These are phyloP conservation scores for Emericellopsis atlantica DNA, from an alignment of 2,329 filamentous ascomycete species.

Conservation along the genomic window DNA sequence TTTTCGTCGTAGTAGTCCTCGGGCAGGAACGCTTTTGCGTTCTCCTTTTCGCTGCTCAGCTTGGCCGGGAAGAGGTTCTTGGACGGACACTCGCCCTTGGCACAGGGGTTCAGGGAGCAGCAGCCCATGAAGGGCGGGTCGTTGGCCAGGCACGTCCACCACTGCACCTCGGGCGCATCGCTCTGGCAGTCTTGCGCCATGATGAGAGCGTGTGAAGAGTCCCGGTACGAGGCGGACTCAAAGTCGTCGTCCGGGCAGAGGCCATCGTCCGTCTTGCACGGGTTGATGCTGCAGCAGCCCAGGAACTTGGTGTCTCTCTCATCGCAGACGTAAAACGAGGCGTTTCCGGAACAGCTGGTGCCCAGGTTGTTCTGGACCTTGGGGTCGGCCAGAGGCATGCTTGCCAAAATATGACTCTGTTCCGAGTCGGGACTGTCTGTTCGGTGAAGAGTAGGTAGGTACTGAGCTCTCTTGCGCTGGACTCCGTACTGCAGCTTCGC, in stretches of 20 bases:
- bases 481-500: no score
- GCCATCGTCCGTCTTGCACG: constrained; percentile 16
- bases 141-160: constrained; percentile 15
- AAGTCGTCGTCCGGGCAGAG: constrained; percentile 16
- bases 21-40: constrained; percentile 2
- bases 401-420: no score
- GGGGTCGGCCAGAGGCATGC: background rate
- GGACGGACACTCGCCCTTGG: constrained; percentile 1
- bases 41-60: constrained; percentile 2
- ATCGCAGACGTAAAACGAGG: constrained; percentile 23
- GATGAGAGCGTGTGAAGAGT: constrained; percentile 12
- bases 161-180: constrained; percentile 7
- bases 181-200: constrained; percentile 13
- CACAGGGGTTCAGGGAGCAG: constrained; percentile 19
- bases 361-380: constrained; percentile 8
- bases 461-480: no score
- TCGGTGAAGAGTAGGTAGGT: background rate
- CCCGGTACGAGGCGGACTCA: constrained; percentile 11
- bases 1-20: constrained; percentile 5
- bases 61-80: constrained; percentile 1
- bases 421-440: no score
- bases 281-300: constrained; percentile 25
- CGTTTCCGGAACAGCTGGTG: constrained; percentile 16
- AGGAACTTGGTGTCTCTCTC: constrained; percentile 19
- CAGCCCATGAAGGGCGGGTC: constrained; percentile 19